Conservation (phyloP, 805 yeast genomes). For the Lachancea sp. region DNA sequence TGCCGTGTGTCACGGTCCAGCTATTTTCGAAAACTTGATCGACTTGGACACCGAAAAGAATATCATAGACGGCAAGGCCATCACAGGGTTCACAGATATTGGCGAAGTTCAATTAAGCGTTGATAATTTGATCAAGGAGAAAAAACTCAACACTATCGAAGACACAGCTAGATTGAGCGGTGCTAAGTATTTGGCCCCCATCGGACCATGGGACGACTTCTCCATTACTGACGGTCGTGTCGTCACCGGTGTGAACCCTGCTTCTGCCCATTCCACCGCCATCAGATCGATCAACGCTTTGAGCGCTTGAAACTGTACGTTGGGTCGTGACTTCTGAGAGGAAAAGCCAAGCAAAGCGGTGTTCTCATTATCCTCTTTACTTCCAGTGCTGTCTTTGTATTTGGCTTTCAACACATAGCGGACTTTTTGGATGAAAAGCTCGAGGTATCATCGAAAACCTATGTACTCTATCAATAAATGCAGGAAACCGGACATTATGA, state of each 20-base stretch:
- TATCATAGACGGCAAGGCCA: conserved; percentile 45
- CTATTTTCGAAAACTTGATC: conserved; percentile 44
- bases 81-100: conserved; percentile 55
- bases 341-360: too few relatives aligned
- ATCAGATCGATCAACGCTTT: conserved; percentile 10
- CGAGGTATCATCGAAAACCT: too few relatives aligned
- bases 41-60: conserved; percentile 39
- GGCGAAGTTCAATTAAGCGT: conserved; percentile 40
- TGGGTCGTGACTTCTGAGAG: too few relatives aligned
- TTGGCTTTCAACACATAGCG: too few relatives aligned
- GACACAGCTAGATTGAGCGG: conserved; percentile 36
- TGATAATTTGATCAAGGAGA: conserved; percentile 24
- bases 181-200: conserved; percentile 42
- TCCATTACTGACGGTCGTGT: conserved; percentile 50
- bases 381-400: too few relatives aligned
- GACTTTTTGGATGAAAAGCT: too few relatives aligned
- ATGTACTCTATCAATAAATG: too few relatives aligned
- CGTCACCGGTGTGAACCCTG: conserved; percentile 64
- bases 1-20: conserved; percentile 60
- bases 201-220: conserved; percentile 46
- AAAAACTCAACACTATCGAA: conserved; percentile 26
- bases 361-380: too few relatives aligned
- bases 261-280: conserved; percentile 47
- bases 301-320: too few relatives aligned
- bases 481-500: too few relatives aligned